Base-by-base conservation (phyloP, 306 rosid genomes). In the Canavalia gladiata region DNA sequence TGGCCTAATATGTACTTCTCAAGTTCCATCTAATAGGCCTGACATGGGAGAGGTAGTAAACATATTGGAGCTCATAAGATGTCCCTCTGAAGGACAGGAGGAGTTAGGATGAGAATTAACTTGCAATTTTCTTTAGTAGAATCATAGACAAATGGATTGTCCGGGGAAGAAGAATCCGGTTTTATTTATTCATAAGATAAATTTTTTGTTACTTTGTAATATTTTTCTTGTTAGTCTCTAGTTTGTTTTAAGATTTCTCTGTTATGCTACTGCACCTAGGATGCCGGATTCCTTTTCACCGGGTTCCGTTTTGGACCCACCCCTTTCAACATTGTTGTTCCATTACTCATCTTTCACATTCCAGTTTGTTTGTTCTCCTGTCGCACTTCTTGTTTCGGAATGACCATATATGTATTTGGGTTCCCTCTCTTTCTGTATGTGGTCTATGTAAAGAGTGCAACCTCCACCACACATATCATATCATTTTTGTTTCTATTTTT, bases 121-220 rank as follows among this genome's bases (percentile, higher is more conserved):
- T 82, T 58, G 79, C 70, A 55, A 41, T 85, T 72, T 82, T 72
- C 70, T 31, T 76, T 68, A 66, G 68, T 83, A 72, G 79, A 62
- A 87, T 76, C 84, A 87, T 88, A 81, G 71, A 84, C 25, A 68
- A 68, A 75, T 46, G 84, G 86, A 71, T 84, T 87, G 82, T 86
- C 89, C 91, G 99, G 99, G 80, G 95, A 91, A 88, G 87, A 92
- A 88, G 99, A 96, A 96, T 96, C 97, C 97, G 97, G 98, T 87
- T 86, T 87, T 84, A 66, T 68, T 86, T 47, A 50, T 74, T 72
- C 25, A 18, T 18, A 18, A 37, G 39, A 35, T 35, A 35, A 4
- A 35, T 18, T 18, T 18, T 18, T 18, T 18, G 25, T 79, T 45
- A 31, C 9, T 42, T 83, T 86, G 75, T 72, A 81, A 71, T 76